Base-by-base conservation (phyloP, 2,329 filamentous ascomycete species). In the Chalara sp. region DNA sequence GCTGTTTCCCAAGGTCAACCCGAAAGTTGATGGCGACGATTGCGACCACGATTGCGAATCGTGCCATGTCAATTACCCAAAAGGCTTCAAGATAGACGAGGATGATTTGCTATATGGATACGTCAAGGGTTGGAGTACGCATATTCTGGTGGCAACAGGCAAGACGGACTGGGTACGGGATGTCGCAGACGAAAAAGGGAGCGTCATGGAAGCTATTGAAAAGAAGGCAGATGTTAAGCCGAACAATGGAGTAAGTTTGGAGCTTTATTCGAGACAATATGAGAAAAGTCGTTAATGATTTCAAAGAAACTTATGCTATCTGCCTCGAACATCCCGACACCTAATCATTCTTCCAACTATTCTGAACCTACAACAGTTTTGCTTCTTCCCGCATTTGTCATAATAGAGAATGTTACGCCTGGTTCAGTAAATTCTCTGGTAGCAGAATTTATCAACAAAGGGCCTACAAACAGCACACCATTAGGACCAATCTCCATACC, bases 101-200 rank as follows among this genome's bases (percentile, higher is more conserved):
- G 72, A 76, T 6, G 89, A 96, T 65, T 74, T 83, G 61, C 72
- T 99, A 46, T 97, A 95, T 65, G 93, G 92, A 1, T 76, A 87
- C 53, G 80, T 96, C 56, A 87, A 89, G 63, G 89, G 83, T 35
- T 97, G 89, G 87, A 84, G 81, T 63, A 93, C 90, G 21, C 93
- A 99, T 70, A 66, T 96, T 55, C 73, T 99, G 32, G 89, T 97
- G 12, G 93, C 89, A 29, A 99, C 93, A n/a, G 89, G 90, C 54
- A 96, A 96, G 79, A 79, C 84, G 30, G 93, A 99, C 70, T 99
- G 93, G 93, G 86, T 92, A 64, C 73, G 88, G 53, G 86, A 95
- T 71, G 88, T 96, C 44, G 82, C 80, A 51, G 87, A 97, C 64
- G 93, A 97, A 74, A 84, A 87, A 68, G 87, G 86, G 5, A 89